Base-by-base conservation (phyloP, 2,329 filamentous ascomycete genomes). In the Cladosporium sp. region DNA sequence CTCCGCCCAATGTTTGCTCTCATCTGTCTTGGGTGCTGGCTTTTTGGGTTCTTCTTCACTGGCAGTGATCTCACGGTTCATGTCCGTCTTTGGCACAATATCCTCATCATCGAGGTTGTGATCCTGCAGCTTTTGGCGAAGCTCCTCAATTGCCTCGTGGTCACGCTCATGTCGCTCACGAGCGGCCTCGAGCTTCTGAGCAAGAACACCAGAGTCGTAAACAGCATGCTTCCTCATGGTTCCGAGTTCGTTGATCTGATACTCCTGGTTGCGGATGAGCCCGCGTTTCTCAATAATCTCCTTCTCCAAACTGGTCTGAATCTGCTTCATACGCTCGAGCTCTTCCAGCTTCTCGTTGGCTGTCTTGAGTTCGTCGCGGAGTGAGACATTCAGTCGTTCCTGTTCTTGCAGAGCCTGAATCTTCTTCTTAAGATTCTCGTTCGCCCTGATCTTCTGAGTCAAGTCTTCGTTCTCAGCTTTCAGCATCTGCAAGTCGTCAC, bases 371-470 rank as follows among this genome's bases (percentile, higher is more conserved):
- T 84, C 81, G 69, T 82, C 78, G 10, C 80, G 77, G 1, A 84
- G 71, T 4, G 76, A 73, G 24, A 79, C 78, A 30, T 80, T 76
- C 12, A 75, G 75, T 65, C 80, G 81, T 24, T 81, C 80, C 66
- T 83, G 79, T 60, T 83, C 81, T 51, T 82, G 80, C 51, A 84
- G 72, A 4, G 80, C 76, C 67, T 83, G 81, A 34, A 84, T 84
- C 75, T 84, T 84, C 77, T 84, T 84, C 71, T 81, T 83, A 26
- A 84, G 78, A 66, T 84, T 84, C 70, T 84, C 82, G 65, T 83
- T 84, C 26, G 81, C 81, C 66, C 83, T 82, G 30, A 80, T 77
- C 67, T 81, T 83, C 67, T 83, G 81, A 36, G 74, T 76, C 26
- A 84, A 74, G 62, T 84, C 82, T 64, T 83, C 82, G 36, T 83